phyloP scores from a whole-genome alignment of 768 basidiomycete genomes.

The Lenzites betulinus region DNA sequence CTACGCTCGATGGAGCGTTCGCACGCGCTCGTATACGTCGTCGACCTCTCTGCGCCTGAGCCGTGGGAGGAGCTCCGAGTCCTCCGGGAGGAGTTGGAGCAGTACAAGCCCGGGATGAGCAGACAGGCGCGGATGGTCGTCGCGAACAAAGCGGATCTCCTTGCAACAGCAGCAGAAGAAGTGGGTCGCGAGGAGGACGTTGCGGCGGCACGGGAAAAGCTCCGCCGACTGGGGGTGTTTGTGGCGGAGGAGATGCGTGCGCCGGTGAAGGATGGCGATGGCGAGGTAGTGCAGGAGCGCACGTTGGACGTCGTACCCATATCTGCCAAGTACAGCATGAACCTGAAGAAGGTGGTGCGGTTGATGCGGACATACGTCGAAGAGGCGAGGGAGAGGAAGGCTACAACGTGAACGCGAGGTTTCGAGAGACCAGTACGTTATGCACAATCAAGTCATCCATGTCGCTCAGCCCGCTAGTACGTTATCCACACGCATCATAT shows the following conservation, averaged over 20 bases:
- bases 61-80: slow-evolving; percentile 79
- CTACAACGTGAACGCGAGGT: background rate
- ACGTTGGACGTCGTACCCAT: slow-evolving; percentile 72
- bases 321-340: slow-evolving; percentile 86
- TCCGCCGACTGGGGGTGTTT: slow-evolving; percentile 55
- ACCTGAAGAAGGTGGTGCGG: slow-evolving; percentile 67
- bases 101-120: slow-evolving; percentile 79
- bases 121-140: slow-evolving; percentile 77
- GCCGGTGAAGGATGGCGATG: slow-evolving; percentile 21
- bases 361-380: slow-evolving; percentile 69
- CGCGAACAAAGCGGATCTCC: slow-evolving; percentile 93
- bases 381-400: slow-evolving; percentile 39
- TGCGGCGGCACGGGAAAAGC: slow-evolving; percentile 56
- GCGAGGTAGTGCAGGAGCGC: slow-evolving; percentile 32
- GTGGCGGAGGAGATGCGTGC: slow-evolving; percentile 49
- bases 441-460: too few relatives aligned
- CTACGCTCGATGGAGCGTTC: slow-evolving; percentile 92
- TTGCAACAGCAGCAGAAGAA: slow-evolving; percentile 50
- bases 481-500: too few relatives aligned
- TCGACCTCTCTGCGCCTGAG: slow-evolving; percentile 74
- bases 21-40: slow-evolving; percentile 86
- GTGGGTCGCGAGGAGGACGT: slow-evolving; percentile 51
- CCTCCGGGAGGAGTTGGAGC: slow-evolving; percentile 81
- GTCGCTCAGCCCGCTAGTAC: too few relatives aligned
- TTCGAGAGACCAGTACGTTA: too few relatives aligned